Evolutionary conservation across 192 early-diverging fungal genomes (phyloP).

Genomic region (Rhizophagus prolifer): DNA sequence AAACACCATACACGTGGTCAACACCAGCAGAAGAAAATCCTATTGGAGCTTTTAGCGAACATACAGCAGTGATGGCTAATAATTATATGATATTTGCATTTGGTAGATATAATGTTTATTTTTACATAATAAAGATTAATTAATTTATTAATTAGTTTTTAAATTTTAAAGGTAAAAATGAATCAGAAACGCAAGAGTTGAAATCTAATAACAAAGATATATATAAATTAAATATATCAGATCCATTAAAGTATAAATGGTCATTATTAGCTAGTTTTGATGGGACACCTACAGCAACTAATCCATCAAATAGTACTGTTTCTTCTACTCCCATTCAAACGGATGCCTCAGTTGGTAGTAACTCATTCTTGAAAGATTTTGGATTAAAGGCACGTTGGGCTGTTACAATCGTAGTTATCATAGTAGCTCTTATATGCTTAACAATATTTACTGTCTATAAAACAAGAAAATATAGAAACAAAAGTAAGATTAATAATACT

Average conservation of each 20-base stretch:
- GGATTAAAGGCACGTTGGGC: background rate
- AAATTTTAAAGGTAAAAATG: background rate
- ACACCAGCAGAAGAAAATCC: background rate
- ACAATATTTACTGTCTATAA: background rate
- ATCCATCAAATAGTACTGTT: too few species aligned
- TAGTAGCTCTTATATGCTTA: background rate
- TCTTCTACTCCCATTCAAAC: background rate
- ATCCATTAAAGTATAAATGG: slow-evolving; percentile 10
- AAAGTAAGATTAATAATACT: background rate
- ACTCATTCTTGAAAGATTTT: background rate
- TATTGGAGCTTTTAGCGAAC: background rate
- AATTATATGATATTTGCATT: slow-evolving; percentile 10
- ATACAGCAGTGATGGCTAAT: background rate
- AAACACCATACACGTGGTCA: background rate
- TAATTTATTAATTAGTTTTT: background rate
- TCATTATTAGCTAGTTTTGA: background rate
- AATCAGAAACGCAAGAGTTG: background rate
- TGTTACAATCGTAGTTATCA: background rate
- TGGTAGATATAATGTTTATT: background rate
- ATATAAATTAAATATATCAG: slow-evolving; percentile 7
- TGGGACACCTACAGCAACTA: background rate
- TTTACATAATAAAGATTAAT: background rate
- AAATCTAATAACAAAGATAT: background rate
- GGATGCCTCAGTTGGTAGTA: background rate
- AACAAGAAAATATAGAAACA: background rate